Conservation (phyloP, 257 asterid species). For the Solanum ossicruentum region DNA sequence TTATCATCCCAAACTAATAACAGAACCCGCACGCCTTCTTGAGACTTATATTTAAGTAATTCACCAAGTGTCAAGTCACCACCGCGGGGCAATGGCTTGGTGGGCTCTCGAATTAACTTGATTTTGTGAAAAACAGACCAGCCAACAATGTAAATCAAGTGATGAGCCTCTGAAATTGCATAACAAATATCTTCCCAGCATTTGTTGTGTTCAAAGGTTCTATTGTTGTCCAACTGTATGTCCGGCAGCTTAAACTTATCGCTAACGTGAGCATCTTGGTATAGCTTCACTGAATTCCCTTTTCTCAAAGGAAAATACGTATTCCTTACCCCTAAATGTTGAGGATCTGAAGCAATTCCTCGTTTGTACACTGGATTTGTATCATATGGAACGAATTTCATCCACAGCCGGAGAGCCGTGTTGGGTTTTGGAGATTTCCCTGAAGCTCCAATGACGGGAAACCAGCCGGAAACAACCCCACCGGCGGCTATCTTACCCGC, state of each 20-base stretch:
- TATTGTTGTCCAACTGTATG: slow-evolving; percentile 41
- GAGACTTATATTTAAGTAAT: slow-evolving; percentile 71
- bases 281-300: slow-evolving; percentile 58
- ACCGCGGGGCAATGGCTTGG: slow-evolving; percentile 62
- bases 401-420: slow-evolving; percentile 33
- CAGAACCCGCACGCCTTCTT: slow-evolving; percentile 94
- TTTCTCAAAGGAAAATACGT: slow-evolving; percentile 69
- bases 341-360: slow-evolving; percentile 70
- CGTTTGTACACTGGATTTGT: slow-evolving; percentile 38
- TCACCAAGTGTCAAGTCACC: slow-evolving; percentile 88
- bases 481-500: slow-evolving; percentile 41
- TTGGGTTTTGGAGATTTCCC: slow-evolving; percentile 50
- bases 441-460: slow-evolving; percentile 16
- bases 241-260: slow-evolving; percentile 29
- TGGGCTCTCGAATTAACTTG: slow-evolving; percentile 71
- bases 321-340: slow-evolving; percentile 35
- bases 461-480: slow-evolving; percentile 33
- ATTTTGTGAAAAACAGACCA: slow-evolving; percentile 82
- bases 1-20: slow-evolving; percentile 89
- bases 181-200: slow-evolving; percentile 93
- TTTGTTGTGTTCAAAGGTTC: slow-evolving; percentile 20
- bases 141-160: slow-evolving; percentile 74
- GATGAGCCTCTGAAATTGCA: slow-evolving; percentile 86
- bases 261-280: slow-evolving; percentile 76
- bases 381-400: slow-evolving; percentile 45